Conservation (phyloP, 176 grass and related monocot species). For the Phoenix roebelenii region DNA sequence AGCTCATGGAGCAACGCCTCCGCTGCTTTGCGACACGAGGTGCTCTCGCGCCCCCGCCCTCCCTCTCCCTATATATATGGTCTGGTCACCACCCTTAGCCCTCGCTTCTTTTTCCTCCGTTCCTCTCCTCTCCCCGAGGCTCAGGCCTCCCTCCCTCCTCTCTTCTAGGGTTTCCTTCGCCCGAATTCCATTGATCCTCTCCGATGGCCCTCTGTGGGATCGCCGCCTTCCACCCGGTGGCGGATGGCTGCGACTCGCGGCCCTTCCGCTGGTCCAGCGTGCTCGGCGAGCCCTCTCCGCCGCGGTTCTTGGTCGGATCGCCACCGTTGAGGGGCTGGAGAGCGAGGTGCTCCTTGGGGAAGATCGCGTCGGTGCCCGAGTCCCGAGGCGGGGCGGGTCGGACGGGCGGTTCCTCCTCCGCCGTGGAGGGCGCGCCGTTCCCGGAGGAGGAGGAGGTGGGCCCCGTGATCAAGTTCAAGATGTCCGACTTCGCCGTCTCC, state of each 20-base stretch:
- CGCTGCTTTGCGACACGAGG: slow-evolving; percentile 89
- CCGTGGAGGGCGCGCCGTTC: neutral
- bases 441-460: slow-evolving; percentile 16
- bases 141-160: neutral
- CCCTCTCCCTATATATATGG: slow-evolving; percentile 13
- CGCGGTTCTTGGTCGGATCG: slow-evolving; percentile 9
- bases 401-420: too few relatives aligned
- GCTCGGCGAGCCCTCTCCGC: neutral
- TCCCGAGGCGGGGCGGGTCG: slow-evolving; percentile 5
- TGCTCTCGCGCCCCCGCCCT: slow-evolving; percentile 32
- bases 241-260: neutral
- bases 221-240: slow-evolving; percentile 25
- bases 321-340: neutral
- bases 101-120: neutral
- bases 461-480: slow-evolving; percentile 58
- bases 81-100: slow-evolving; percentile 3
- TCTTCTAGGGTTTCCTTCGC: neutral
- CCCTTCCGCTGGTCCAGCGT: neutral
- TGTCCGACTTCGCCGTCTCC: slow-evolving; percentile 62
- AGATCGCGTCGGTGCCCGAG: slow-evolving; percentile 19
- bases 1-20: slow-evolving; percentile 57
- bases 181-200: slow-evolving; percentile 15
- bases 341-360: slow-evolving; percentile 17
- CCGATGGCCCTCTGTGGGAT: slow-evolving; percentile 32
- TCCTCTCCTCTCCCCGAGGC: slow-evolving; percentile 1